Percentiles rank a stretch among this genome's conserved stretches.
phyloP scores from a whole-genome alignment of 2,329 filamentous ascomycete genomes.

The Bimuria novae-zelandiae region DNA sequence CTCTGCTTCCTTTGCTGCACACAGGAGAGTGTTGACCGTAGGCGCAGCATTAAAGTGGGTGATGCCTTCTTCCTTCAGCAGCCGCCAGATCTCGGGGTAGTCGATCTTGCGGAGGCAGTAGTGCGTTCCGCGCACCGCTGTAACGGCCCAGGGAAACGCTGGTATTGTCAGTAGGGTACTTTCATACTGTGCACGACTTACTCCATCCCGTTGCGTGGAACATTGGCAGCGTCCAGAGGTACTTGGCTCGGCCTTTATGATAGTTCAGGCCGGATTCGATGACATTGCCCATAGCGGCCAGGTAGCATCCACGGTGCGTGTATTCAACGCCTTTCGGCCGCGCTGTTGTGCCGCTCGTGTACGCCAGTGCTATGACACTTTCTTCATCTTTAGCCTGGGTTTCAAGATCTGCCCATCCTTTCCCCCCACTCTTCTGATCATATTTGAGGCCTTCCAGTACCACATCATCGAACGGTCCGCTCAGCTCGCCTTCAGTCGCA shows the following conservation, averaged over 20 bases:
- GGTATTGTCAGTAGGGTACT: too few species aligned
- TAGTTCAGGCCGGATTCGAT: slow-evolving; percentile 86
- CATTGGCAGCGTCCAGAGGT: slow-evolving; percentile 93
- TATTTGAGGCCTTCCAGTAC: slow-evolving; percentile 78
- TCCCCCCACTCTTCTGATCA: slow-evolving; percentile 67
- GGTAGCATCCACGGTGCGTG: slow-evolving; percentile 84
- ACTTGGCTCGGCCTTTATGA: slow-evolving; percentile 71
- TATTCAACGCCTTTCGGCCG: slow-evolving; percentile 91
- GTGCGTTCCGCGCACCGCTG: slow-evolving; percentile 89
- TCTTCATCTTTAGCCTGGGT: slow-evolving; percentile 76
- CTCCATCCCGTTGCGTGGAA: slow-evolving; percentile 75
- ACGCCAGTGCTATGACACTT: slow-evolving; percentile 81
- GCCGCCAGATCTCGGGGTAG: slow-evolving; percentile 87
- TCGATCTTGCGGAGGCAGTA: slow-evolving; percentile 95
- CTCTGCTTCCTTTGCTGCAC: slow-evolving; percentile 75
- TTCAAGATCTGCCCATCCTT: slow-evolving; percentile 78
- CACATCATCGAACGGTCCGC: slow-evolving; percentile 81
- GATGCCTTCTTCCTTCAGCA: slow-evolving; percentile 83
- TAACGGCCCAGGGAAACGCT: slow-evolving; percentile 93
- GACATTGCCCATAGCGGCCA: slow-evolving; percentile 82
- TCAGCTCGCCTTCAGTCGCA: slow-evolving; percentile 70
- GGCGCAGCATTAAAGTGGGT: slow-evolving; percentile 97
- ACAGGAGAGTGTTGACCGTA: slow-evolving; percentile 93
- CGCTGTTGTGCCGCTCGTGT: slow-evolving; percentile 92
- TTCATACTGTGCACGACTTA: too few species aligned